Conservation (phyloP, 345 rosid genomes). For the Pistacia integerrima region DNA sequence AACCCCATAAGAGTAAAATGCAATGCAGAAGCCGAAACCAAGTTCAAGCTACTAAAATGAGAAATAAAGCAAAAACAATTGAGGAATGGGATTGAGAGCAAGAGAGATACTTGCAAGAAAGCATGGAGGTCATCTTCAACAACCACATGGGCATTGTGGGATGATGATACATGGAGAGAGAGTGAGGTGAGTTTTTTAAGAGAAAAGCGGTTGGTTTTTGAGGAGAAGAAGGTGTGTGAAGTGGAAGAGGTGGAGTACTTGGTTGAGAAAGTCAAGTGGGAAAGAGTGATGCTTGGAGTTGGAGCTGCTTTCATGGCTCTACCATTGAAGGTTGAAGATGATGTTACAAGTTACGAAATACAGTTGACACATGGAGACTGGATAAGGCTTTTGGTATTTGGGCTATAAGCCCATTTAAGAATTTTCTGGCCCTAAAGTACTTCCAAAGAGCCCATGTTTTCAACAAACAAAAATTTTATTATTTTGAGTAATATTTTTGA, state of each 20-base stretch:
- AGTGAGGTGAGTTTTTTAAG: conserved; percentile 3
- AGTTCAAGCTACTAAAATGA: neutral
- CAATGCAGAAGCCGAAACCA: neutral
- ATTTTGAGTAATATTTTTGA: too few relatives aligned
- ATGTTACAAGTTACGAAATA: neutral
- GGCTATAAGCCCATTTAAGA: too few relatives aligned
- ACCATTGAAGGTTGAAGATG: neutral
- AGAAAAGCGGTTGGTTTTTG: neutral
- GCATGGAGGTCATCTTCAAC: conserved; percentile 53
- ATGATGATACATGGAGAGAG: neutral
- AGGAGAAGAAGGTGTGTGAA: neutral
- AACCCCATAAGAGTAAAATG: neutral
- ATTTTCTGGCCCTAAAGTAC: too few relatives aligned
- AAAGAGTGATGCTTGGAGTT: neutral
- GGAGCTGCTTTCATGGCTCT: neutral
- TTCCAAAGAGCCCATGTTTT: too few relatives aligned
- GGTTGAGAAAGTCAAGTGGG: neutral
- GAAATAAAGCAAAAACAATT: neutral
- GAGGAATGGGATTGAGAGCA: conserved; percentile 14
- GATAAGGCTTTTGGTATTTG: neutral
- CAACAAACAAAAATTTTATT: too few relatives aligned
- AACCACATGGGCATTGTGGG: conserved; percentile 14
- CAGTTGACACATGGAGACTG: too few relatives aligned
- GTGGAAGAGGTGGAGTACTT: neutral
- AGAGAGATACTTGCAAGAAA: conserved; percentile 41